Percentiles rank a stretch among this genome's conserved stretches.
Evolutionary conservation across 805 yeast genomes (phyloP).

Genomic region (Scheffersomyces stipitis): DNA sequence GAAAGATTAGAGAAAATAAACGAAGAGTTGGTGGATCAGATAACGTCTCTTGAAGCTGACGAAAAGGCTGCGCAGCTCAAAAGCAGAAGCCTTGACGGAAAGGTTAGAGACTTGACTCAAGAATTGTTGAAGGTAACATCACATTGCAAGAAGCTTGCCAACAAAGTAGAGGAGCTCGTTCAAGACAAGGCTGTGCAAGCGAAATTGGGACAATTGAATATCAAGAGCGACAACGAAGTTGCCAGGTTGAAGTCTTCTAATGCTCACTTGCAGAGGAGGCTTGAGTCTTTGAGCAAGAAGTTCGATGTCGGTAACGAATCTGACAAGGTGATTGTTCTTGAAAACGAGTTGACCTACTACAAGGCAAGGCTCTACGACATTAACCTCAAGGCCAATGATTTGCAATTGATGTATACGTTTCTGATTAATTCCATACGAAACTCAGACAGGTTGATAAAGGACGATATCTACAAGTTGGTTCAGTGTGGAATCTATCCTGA

Average conservation of each 20-base stretch:
- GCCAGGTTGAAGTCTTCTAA: constrained; percentile 7
- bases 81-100: constrained; percentile 27
- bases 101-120: constrained; percentile 23
- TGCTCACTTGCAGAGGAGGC: constrained; percentile 6
- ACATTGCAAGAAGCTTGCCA: constrained; percentile 30
- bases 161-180: constrained; percentile 21
- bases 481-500: constrained; percentile 37
- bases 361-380: constrained; percentile 49
- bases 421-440: constrained; percentile 28
- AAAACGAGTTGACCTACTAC: constrained; percentile 45
- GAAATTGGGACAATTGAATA: constrained; percentile 8
- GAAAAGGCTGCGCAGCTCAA: constrained; percentile 23
- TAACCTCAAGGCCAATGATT: constrained; percentile 32
- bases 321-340: constrained; percentile 23
- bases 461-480: constrained; percentile 28
- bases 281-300: constrained; percentile 18
- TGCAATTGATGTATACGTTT: constrained; percentile 34
- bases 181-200: constrained; percentile 5
- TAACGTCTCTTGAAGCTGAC: constrained; percentile 29
- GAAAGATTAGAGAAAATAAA: constrained; percentile 22
- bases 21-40: constrained; percentile 23
- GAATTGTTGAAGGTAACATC: constrained; percentile 31
- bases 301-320: constrained; percentile 23
- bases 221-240: constrained; percentile 14
- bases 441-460: constrained; percentile 22